Evolutionary conservation across 805 yeast genomes (phyloP).

Genomic region (Cyberlindnera mrakii): DNA sequence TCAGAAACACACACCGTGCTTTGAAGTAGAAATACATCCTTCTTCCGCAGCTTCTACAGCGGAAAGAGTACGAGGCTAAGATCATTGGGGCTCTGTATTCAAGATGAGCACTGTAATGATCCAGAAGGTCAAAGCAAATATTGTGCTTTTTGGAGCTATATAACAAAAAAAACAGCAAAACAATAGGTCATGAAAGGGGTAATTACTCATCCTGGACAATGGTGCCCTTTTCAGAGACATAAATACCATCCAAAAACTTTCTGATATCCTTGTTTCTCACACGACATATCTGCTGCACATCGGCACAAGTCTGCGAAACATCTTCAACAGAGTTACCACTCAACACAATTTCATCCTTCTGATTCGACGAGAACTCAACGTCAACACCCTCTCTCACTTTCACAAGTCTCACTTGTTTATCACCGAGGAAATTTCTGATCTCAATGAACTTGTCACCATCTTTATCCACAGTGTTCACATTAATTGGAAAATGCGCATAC

Average conservation of each 20-base stretch:
- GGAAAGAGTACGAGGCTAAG: slow-evolving; percentile 4
- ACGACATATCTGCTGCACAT: slow-evolving; percentile 94
- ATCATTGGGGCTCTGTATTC: slow-evolving; percentile 18
- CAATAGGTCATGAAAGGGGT: not conserved
- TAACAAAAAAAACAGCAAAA: not conserved
- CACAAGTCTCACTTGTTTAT: slow-evolving; percentile 90
- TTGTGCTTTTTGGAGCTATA: not conserved
- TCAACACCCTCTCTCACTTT: slow-evolving; percentile 84
- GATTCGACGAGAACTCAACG: slow-evolving; percentile 72
- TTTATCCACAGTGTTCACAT: slow-evolving; percentile 82
- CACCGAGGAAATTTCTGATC: slow-evolving; percentile 99
- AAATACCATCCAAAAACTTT: slow-evolving; percentile 99
- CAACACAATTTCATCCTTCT: slow-evolving; percentile 91
- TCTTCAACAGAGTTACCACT: slow-evolving; percentile 95
- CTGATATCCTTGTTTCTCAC: slow-evolving; percentile 99
- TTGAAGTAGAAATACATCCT: too few relatives aligned
- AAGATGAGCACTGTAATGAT: slow-evolving; percentile 16
- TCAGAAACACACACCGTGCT: too few relatives aligned
- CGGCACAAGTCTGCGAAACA: slow-evolving; percentile 98
- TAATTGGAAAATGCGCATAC: slow-evolving; percentile 99
- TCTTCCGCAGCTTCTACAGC: not conserved
- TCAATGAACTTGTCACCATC: slow-evolving; percentile 75
- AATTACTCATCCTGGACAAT: slow-evolving; percentile 57
- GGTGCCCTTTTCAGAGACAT: slow-evolving; percentile 92
- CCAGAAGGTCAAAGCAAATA: not conserved